Percentiles rank a stretch among this genome's conserved stretches.
Conservation (phyloP, 257 asterid genomes). For the Paulownia fortunei region DNA sequence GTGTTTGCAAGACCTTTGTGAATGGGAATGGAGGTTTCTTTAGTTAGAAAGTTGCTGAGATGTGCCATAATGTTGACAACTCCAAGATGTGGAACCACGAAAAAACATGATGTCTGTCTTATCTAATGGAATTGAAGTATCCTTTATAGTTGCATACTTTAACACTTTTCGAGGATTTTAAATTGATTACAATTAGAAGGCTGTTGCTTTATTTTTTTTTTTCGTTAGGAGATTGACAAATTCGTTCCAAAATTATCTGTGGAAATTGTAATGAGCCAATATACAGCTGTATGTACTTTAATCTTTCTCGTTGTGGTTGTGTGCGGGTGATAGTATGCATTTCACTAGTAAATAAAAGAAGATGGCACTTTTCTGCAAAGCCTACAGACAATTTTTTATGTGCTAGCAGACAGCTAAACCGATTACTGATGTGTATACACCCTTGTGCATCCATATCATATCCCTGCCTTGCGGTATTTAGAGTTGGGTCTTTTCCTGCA, state of each 20-base stretch:
- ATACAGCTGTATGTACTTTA: neutral
- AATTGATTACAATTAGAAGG: neutral
- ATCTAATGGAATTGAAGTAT: neutral
- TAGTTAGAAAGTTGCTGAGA: neutral
- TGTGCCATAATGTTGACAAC: no score
- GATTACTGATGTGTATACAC: conserved; percentile 17
- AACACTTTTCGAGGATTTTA: neutral
- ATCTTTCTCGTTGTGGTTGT: conserved; percentile 16
- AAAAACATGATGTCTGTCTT: conserved; percentile 2
- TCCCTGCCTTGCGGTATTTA: conserved; percentile 25
- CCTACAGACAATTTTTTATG: conserved; percentile 5
- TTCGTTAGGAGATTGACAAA: neutral
- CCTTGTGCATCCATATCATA: conserved; percentile 17
- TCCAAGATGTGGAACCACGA: no score
- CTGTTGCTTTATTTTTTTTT: neutral
- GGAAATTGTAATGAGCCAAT: neutral
- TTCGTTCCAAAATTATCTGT: neutral
- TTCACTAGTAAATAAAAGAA: neutral
- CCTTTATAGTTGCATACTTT: conserved; percentile 1
- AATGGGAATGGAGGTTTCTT: neutral
- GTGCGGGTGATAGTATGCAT: neutral
- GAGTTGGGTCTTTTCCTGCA: conserved; percentile 42
- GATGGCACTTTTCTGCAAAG: neutral
- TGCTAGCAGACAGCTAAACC: conserved; percentile 22
- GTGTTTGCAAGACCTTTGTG: neutral